phyloP scores from a whole-genome alignment of 2,329 filamentous ascomycete species.

The Calycina herbarum region DNA sequence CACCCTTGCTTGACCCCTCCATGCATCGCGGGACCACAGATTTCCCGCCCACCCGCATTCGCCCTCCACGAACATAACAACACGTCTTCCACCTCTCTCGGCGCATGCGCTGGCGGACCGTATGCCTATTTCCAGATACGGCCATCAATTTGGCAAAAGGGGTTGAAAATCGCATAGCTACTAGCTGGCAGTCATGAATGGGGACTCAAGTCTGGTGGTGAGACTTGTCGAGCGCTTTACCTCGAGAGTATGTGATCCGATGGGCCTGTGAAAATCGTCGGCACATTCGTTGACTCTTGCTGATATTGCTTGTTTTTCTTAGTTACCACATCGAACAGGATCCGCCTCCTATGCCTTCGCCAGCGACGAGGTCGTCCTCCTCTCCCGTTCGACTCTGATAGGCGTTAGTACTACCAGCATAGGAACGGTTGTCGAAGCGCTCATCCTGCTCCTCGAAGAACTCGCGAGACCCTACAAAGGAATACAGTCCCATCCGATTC shows the following conservation, averaged over 20 bases:
- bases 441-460: slow-evolving; percentile 59
- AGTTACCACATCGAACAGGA: slow-evolving; percentile 66
- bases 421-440: slow-evolving; percentile 54
- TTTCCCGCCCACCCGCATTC: background rate
- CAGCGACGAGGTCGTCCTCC: slow-evolving; percentile 60
- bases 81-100: slow-evolving; percentile 3
- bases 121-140: slow-evolving; percentile 25
- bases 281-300: slow-evolving; percentile 12
- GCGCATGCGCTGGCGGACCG: slow-evolving; percentile 18
- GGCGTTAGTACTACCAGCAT: slow-evolving; percentile 58
- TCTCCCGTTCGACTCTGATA: slow-evolving; percentile 61
- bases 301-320: slow-evolving; percentile 16
- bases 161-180: background rate
- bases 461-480: slow-evolving; percentile 54
- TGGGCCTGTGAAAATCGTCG: background rate
- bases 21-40: slow-evolving; percentile 5
- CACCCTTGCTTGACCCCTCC: slow-evolving; percentile 1
- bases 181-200: slow-evolving; percentile 49
- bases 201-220: slow-evolving; percentile 59
- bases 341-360: slow-evolving; percentile 55
- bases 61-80: slow-evolving; percentile 1
- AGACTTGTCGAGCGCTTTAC: slow-evolving; percentile 63
- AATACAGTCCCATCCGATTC: slow-evolving; percentile 54
- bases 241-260: slow-evolving; percentile 51
- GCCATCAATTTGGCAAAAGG: slow-evolving; percentile 1